Evolutionary conservation across 2,329 filamentous ascomycete species (phyloP).

Genomic region (Dendryphion nanum): DNA sequence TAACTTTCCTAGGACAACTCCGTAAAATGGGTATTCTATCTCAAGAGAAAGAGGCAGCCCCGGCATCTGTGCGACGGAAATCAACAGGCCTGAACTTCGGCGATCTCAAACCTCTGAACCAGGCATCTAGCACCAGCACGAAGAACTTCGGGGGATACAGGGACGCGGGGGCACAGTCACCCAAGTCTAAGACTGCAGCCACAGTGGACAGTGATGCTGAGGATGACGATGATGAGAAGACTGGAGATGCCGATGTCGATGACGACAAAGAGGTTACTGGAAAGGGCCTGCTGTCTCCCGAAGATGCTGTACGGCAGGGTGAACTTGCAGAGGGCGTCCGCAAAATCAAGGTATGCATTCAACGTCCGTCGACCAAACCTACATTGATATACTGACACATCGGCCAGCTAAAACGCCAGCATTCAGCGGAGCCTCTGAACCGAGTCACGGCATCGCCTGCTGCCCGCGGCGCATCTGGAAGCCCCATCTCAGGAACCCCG

Average conservation of each 20-base stretch:
- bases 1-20: constrained; percentile 68
- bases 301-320: constrained; percentile 69
- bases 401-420: constrained; percentile 83
- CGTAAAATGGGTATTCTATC: constrained; percentile 92
- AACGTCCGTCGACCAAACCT: not conserved
- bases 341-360: constrained; percentile 68
- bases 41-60: constrained; percentile 64
- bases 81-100: constrained; percentile 84
- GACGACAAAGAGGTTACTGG: constrained; percentile 57
- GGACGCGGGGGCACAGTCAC: constrained; percentile 60
- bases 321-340: constrained; percentile 79
- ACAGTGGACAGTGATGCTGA: constrained; percentile 65
- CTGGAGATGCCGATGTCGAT: constrained; percentile 63
- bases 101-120: constrained; percentile 78
- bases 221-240: constrained; percentile 71
- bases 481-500: constrained; percentile 26
- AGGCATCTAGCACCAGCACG: constrained; percentile 75
- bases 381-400: not conserved
- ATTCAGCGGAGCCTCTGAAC: constrained; percentile 68
- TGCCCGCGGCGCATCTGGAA: constrained; percentile 23
- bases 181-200: constrained; percentile 52
- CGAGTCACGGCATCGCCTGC: constrained; percentile 22
- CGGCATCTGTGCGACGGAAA: constrained; percentile 68
- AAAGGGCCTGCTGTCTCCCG: constrained; percentile 58
- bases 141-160: constrained; percentile 89